Percentiles rank a stretch among this genome's conserved stretches.
phyloP scores from a whole-genome alignment of 768 basidiomycete genomes.

The Neoboletus magnificus region DNA sequence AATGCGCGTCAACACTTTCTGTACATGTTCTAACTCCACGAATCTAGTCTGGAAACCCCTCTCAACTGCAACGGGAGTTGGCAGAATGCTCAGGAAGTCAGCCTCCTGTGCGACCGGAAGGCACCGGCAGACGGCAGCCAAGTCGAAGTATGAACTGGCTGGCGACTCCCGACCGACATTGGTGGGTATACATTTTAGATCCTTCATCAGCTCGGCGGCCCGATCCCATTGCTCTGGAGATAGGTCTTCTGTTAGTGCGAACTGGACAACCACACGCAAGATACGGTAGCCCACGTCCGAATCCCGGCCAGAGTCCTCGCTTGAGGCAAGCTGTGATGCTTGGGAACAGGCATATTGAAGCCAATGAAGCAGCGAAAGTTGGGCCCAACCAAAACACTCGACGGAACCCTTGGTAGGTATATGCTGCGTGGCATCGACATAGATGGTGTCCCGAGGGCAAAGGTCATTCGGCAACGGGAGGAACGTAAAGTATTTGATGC shows the following conservation, averaged over 20 bases:
- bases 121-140: slow-evolving; percentile 66
- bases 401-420: slow-evolving; percentile 39
- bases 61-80: neutral
- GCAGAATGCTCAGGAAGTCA: neutral
- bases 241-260: slow-evolving; percentile 65
- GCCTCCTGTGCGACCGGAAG: slow-evolving; percentile 4
- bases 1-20: neutral
- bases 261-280: slow-evolving; percentile 57
- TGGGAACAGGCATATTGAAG: slow-evolving; percentile 54
- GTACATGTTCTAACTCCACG: neutral
- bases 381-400: slow-evolving; percentile 70
- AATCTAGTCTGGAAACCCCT: neutral
- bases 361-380: slow-evolving; percentile 73
- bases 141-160: slow-evolving; percentile 72
- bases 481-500: slow-evolving; percentile 52
- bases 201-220: slow-evolving; percentile 45
- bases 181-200: slow-evolving; percentile 67
- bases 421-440: slow-evolving; percentile 55
- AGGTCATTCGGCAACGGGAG: slow-evolving; percentile 72
- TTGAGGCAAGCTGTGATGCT: neutral
- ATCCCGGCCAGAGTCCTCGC: neutral
- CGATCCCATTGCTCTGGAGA: slow-evolving; percentile 51
- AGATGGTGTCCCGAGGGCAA: slow-evolving; percentile 69
- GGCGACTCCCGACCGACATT: slow-evolving; percentile 68
- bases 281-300: slow-evolving; percentile 57